Evolutionary conservation across 177 flowering plant species (phyloP), one percentile per base, ranked within the genome.

Genomic region (Tripterygium wilfordii): DNA sequence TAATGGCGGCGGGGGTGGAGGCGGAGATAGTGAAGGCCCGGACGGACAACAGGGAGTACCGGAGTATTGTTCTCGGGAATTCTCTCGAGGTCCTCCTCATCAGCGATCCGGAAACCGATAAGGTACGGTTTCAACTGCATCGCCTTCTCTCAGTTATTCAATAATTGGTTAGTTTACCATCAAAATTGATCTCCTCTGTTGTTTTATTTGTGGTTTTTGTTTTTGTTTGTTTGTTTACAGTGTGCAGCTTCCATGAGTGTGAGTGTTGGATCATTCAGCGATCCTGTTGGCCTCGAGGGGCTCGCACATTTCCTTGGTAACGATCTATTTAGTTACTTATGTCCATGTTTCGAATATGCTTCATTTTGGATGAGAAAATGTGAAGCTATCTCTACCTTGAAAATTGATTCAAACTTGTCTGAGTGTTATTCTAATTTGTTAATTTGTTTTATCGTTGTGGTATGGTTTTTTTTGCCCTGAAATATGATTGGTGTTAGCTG

Each of bases 251-350:
- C 96, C 8, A 92, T 92, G 98, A 41, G 63, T 58, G 98, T 88
- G 24, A 32, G 79, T 21, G 89, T 92, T 17, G 99, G 99, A 18
- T 66, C 80, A 5, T 88, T 79, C 57, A 72, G 86, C 31, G 91
- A 92, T 50, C 99, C 99, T 5, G 76, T 73, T 9, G 96, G 95
- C n/a, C 80, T 92, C 14, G 95, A 84, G 51, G 99, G 99, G 9
- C 87, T 92, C 12, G 96, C 99, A 22, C 99, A 92, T 69, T 92
- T 92, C 63, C 95, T 92, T 0, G 99, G 99, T 92, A 70, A 35
- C 46, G 55, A 1, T 43, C 10, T 23, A 8, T 53, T 19, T 45
- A 21, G 32, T 54, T 27, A 18, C 19, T 5, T 23, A 2, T 19
- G 8, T 8, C 17, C 12, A 10, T 37, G 23, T 14, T 12, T 20